phyloP scores from a whole-genome alignment of 495 filamentous ascomycete species.

The Penicillium coffeae region DNA sequence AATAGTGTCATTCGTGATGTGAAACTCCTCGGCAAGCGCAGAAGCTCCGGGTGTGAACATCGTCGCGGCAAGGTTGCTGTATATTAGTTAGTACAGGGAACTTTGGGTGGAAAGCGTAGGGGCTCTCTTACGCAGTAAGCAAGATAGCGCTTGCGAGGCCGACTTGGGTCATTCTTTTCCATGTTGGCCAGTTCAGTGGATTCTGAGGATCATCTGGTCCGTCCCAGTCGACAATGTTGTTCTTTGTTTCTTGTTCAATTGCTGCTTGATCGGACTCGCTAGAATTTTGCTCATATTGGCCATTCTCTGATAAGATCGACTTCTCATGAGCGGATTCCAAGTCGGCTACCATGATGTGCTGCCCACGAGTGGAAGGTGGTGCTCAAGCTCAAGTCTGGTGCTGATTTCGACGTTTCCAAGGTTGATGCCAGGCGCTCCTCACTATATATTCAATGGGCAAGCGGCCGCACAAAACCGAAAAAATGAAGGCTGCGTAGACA shows the following conservation, averaged over 20 bases:
- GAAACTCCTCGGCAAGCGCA: not conserved
- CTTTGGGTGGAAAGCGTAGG: not conserved
- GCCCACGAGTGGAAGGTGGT: not conserved
- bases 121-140: not conserved
- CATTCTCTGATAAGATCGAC: not conserved
- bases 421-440: not conserved
- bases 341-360: not conserved
- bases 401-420: not conserved
- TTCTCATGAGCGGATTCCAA: not conserved
- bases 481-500: too few relatives aligned
- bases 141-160: not conserved
- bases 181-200: not conserved
- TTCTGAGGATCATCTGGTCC: not conserved
- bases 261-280: not conserved
- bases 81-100: not conserved
- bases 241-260: not conserved
- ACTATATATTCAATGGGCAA: not conserved
- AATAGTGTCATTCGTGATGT: not conserved
- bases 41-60: constrained; percentile 2
- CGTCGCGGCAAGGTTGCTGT: constrained; percentile 1
- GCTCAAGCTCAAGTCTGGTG: not conserved
- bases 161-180: not conserved
- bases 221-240: not conserved
- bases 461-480: not conserved
- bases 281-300: not conserved